Evolutionary conservation across 352 stramenopile species (phyloP).

Genomic region (Phytopythium aichiense): DNA sequence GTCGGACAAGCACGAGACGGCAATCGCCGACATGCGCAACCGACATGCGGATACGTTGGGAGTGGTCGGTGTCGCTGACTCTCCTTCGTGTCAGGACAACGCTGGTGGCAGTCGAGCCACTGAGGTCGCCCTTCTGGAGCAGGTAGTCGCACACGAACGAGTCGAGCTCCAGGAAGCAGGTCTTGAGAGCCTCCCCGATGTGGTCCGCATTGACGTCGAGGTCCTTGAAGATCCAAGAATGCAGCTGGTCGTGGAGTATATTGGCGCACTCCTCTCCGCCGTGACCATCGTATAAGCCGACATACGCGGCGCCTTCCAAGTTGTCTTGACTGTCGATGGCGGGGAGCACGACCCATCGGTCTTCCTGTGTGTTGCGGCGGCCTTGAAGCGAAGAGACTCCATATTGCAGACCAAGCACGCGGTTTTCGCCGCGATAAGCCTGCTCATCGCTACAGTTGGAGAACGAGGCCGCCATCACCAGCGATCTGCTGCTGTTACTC

Average conservation of each 20-base stretch:
- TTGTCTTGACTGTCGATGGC: slow-evolving; percentile 17
- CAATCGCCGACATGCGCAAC: slow-evolving; percentile 78
- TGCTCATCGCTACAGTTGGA: slow-evolving; percentile 17
- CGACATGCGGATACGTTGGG: not conserved
- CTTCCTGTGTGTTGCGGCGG: slow-evolving; percentile 69
- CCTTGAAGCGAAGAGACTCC: slow-evolving; percentile 57
- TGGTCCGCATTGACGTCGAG: not conserved
- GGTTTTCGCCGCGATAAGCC: slow-evolving; percentile 37
- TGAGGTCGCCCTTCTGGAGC: slow-evolving; percentile 65
- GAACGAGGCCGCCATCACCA: not conserved
- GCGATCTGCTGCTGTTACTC: slow-evolving; percentile 1
- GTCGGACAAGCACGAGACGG: slow-evolving; percentile 47
- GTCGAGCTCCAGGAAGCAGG: slow-evolving; percentile 64
- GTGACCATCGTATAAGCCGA: slow-evolving; percentile 84
- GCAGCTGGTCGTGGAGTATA: slow-evolving; percentile 74
- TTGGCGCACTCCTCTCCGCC: slow-evolving; percentile 65
- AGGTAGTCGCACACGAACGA: slow-evolving; percentile 65
- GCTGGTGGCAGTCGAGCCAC: slow-evolving; percentile 76
- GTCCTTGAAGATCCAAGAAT: slow-evolving; percentile 50
- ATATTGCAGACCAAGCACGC: slow-evolving; percentile 28
- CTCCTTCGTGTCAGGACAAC: slow-evolving; percentile 26
- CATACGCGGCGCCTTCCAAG: slow-evolving; percentile 33
- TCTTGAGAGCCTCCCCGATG: slow-evolving; percentile 28
- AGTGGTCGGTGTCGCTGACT: too few relatives aligned
- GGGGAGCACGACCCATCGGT: slow-evolving; percentile 60